Evolutionary conservation across 768 basidiomycete species (phyloP), one percentile per base, ranked within the genome.

Genomic region (Epithele typhae): DNA sequence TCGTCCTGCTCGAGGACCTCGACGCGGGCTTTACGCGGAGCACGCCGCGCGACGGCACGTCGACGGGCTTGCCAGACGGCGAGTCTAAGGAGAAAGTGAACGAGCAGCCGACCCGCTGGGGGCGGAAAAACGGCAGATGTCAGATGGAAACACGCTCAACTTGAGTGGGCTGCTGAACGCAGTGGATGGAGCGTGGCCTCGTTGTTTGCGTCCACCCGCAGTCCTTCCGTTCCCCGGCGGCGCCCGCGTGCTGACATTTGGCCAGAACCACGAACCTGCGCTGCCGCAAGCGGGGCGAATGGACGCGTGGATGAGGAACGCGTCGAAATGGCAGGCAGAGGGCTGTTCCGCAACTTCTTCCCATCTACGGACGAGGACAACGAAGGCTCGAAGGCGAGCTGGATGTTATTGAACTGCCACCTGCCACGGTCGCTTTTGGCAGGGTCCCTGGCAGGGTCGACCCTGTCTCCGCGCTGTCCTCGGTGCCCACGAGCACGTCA

Each of bases 281-380:
- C 78, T 95, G 10, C 87, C 84, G n/a, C 84, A 92, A 43, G 89
- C 92, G 5, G 92, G 92, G 15, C 84, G 87, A 23, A 88, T 90
- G 86, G 92, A 94, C 59, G 87, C 94, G 7, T 90, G 88, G 82
- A 77, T 94, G 72, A 87, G 82, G 71, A 83, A 87, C 51, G 85
- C 92, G 25, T 84, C 81, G 50, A 83, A 82, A 54, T 84, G 82
- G 78, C 90, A 93, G 61, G 88, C 88, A 1, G 87, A 92, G 64
- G 80, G 18, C 74, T 92, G 34, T 92, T 91, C 79, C 78, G 84
- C 51, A 92, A 92, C 67, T 92, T 92, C 69, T 92, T 92, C 82
- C 90, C 90, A 0, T 86, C 79, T 12, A 71, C 78, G 9, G 85
- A 87, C 45, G 69, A 70, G 36, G 67, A 68, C n/a, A 60, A 68